Base-by-base conservation (phyloP, 768 basidiomycete species). In the Suillus americanus region DNA sequence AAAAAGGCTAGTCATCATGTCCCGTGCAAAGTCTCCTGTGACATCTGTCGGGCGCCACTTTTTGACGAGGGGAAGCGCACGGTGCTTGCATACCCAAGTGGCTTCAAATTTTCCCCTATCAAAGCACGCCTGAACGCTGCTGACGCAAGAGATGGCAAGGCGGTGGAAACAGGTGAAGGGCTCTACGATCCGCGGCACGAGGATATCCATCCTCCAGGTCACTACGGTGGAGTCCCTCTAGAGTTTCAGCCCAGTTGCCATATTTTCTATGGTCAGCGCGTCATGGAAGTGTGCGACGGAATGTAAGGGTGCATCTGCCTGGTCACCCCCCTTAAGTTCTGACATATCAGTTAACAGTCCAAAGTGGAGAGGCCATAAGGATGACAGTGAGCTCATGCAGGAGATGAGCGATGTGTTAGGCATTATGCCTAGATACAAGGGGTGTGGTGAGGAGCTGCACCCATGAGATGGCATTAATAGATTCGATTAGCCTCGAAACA, bases 11-110 rank as follows among this genome's bases (percentile, higher is more conserved):
- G 12, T 43, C 75, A 74, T 46, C 67, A 71, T 62, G 75, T 76
- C 23, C 76, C 75, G 1, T 75, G 74, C 66, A 76, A 77, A 61
- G 76, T 73, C 3, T 77, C 75, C 16, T 76, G 76, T 56, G 54
- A 75, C 61, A 54, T 66, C 8, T 76, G 74, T 50, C 73, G 76
- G 14, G 71, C 72, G 4, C 75, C 75, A 16, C 55, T 77, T 3
- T 77, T 77, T 40, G 75, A 77, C 57, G 76, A 77, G 62, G 76
- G 75, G 35, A 69, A 73, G n/a, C 66, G 69, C 62, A 72, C 69
- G 12, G 75, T 77, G 9, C 71, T 76, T 16, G 74, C 74, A 0
- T 75, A 75, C 62, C 75, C 75, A 2, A 65, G 68, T 7, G 64
- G 71, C 4, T 75, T 76, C 68, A 69, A 69, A 33, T 76, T 77